These are phyloP conservation scores for Puya raimondii DNA, from an alignment of 176 grass and related monocot genomes.

Conservation along the genomic window DNA sequence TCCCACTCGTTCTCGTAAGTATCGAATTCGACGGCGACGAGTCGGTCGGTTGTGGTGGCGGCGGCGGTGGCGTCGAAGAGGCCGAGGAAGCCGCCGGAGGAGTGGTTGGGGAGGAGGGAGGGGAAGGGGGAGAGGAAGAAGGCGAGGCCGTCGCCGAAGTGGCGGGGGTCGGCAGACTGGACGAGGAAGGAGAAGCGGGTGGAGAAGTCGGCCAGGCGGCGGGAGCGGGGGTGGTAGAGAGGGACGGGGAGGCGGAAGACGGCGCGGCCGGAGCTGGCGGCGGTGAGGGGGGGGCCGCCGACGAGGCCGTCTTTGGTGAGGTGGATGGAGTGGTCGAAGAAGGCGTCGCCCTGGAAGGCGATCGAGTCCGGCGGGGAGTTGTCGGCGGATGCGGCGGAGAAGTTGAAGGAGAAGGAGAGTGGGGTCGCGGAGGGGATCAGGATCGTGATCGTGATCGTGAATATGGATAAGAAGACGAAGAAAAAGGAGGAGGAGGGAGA, in stretches of 20 bases:
- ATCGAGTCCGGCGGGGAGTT: background rate
- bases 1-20: constrained; percentile 24
- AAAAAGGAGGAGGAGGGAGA: background rate
- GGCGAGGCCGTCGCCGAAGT: constrained; percentile 34
- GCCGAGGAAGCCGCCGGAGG: constrained; percentile 28
- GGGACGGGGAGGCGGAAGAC: constrained; percentile 19
- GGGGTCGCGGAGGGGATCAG: constrained; percentile 14
- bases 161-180: background rate
- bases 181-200: constrained; percentile 41
- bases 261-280: constrained; percentile 17
- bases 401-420: constrained; percentile 44
- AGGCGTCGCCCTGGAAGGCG: constrained; percentile 15
- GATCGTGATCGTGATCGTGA: background rate
- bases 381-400: constrained; percentile 6
- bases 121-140: constrained; percentile 50
- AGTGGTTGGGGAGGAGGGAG: background rate
- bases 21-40: constrained; percentile 48
- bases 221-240: constrained; percentile 32
- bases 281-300: background rate
- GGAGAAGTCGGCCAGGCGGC: constrained; percentile 35
- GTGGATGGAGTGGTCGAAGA: background rate
- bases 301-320: background rate
- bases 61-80: constrained; percentile 20
- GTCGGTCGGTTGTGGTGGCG: background rate
- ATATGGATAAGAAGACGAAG: background rate